phyloP scores from a whole-genome alignment of 495 filamentous ascomycete genomes.

The Daldinia bambusicola region DNA sequence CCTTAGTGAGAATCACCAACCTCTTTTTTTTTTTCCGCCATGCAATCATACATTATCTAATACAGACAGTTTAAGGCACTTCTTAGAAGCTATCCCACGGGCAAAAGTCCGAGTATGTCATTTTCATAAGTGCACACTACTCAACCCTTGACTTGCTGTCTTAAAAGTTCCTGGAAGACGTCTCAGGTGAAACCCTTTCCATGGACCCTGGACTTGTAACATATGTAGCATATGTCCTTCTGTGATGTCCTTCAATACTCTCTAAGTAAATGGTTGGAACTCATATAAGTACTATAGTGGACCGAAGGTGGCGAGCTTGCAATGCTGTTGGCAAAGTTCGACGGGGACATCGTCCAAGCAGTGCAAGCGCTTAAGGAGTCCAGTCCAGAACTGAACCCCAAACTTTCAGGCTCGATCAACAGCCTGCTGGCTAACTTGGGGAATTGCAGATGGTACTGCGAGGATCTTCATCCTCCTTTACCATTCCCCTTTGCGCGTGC shows the following conservation, averaged over 20 bases:
- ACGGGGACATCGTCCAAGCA: conserved; percentile 57
- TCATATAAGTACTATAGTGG: conserved; percentile 46
- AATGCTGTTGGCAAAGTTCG: conserved; percentile 51
- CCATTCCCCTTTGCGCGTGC: conserved; percentile 33
- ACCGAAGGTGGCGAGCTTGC: conserved; percentile 40
- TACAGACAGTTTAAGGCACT: conserved; percentile 27
- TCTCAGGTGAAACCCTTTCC: background rate
- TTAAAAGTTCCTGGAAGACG: too few species aligned
- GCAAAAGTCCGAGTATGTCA: conserved; percentile 14
- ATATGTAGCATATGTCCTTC: background rate
- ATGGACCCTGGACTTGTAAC: background rate
- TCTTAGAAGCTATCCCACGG: conserved; percentile 22
- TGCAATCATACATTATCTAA: background rate
- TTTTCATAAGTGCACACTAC: background rate
- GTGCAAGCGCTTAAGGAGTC: conserved; percentile 56
- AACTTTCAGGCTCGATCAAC: conserved; percentile 8
- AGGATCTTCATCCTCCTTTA: conserved; percentile 4
- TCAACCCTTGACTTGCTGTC: background rate
- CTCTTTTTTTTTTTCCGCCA: background rate
- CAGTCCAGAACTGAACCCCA: conserved; percentile 24
- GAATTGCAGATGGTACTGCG: conserved; percentile 30
- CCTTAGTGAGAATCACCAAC: conserved; percentile 21
- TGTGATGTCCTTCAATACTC: background rate
- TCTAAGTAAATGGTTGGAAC: background rate
- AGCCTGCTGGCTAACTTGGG: conserved; percentile 14